Conservation (phyloP, 768 basidiomycete genomes). For the Hericium coralloides region DNA sequence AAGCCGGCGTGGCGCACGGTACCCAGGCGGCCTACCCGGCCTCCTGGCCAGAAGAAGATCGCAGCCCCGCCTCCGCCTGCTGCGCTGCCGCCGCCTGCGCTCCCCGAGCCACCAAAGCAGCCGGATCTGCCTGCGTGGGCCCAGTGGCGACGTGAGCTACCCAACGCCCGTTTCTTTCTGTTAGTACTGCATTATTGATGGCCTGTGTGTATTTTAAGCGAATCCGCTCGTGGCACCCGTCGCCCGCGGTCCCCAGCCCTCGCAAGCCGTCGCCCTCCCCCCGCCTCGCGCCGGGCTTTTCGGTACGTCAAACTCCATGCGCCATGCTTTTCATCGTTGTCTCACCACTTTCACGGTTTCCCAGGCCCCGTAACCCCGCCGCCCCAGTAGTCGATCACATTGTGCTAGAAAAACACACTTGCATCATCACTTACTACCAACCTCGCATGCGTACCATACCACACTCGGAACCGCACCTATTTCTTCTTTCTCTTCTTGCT, state of each 20-base stretch:
- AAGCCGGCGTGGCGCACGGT: constrained; percentile 72
- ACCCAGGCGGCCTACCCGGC: constrained; percentile 40
- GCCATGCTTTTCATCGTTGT: neutral
- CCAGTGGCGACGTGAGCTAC: constrained; percentile 68
- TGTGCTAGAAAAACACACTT: too few species aligned
- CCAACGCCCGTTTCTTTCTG: neutral
- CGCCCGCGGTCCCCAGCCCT: constrained; percentile 28
- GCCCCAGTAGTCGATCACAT: constrained; percentile 15
- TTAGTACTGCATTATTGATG: neutral
- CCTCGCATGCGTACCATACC: neutral
- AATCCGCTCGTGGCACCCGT: constrained; percentile 54
- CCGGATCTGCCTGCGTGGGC: constrained; percentile 67
- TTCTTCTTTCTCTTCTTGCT: neutral
- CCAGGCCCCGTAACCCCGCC: constrained; percentile 23
- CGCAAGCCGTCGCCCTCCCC: constrained; percentile 23
- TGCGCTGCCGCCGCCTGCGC: constrained; percentile 23
- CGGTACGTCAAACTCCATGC: constrained; percentile 31
- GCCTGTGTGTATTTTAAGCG: constrained; percentile 29
- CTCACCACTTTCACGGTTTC: neutral
- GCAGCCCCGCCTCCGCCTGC: constrained; percentile 31
- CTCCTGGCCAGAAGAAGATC: constrained; percentile 28
- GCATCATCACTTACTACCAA: neutral
- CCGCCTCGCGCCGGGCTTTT: constrained; percentile 56
- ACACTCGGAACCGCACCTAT: neutral
- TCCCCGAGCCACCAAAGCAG: constrained; percentile 27